Evolutionary conservation across 371 early-diverging fungal genomes (phyloP).

Genomic region (Polyrhizophydium stewartii): DNA sequence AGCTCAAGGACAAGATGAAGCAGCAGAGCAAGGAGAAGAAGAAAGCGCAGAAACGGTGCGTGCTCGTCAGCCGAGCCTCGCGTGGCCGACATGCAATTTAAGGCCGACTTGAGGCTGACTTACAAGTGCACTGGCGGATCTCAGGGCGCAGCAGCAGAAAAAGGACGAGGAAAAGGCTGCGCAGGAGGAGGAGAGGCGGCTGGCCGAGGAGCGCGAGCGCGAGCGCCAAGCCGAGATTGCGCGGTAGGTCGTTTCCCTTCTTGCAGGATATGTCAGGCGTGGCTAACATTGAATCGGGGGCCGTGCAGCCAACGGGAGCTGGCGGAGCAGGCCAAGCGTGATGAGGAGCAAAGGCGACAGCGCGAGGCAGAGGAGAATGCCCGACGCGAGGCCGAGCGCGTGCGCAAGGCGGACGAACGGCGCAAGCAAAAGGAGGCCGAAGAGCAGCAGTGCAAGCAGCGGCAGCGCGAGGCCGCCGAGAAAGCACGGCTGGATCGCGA

Average conservation of each 20-base stretch:
- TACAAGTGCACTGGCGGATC: conserved; percentile 5
- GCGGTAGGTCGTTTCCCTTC: conserved; percentile 37
- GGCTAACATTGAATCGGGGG: not conserved
- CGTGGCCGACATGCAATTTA: no score
- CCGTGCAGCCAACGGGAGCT: conserved; percentile 16
- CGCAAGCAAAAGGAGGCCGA: conserved; percentile 31
- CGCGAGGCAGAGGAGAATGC: conserved; percentile 42
- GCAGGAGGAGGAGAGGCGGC: conserved; percentile 17
- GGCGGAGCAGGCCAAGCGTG: conserved; percentile 34
- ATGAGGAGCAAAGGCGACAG: conserved; percentile 47
- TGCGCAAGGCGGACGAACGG: conserved; percentile 35
- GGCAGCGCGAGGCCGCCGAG: conserved; percentile 14
- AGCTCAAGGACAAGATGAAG: conserved; percentile 57
- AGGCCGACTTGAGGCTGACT: not conserved
- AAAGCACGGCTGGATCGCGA: not conserved
- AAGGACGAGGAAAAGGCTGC: not conserved
- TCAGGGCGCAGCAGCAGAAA: not conserved
- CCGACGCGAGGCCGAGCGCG: conserved; percentile 35
- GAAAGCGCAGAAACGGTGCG: not conserved
- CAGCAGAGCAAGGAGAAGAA: conserved; percentile 14
- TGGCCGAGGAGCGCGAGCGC: conserved; percentile 49
- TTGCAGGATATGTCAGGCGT: not conserved
- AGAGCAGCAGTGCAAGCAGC: conserved; percentile 35
- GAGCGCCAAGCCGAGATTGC: conserved; percentile 49
- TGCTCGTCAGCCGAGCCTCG: no score